Percentiles rank a stretch among this genome's conserved stretches.
phyloP scores from a whole-genome alignment of 768 basidiomycete genomes.

The Tricholoma sp. region DNA sequence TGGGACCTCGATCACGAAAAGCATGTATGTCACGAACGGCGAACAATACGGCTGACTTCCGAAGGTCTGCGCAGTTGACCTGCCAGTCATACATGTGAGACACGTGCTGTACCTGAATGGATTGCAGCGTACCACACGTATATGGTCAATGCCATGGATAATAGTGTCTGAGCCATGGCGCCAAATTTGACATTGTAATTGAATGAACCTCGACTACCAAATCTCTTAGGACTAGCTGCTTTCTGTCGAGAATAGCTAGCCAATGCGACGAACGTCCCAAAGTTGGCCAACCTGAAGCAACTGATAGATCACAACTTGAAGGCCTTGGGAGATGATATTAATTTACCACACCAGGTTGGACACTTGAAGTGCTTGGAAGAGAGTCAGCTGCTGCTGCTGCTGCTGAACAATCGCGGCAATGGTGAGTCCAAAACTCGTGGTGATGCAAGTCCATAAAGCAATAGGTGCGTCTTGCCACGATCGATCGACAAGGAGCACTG shows the following conservation, averaged over 20 bases:
- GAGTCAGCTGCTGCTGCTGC: conserved; percentile 20
- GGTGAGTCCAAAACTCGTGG: conserved; percentile 34
- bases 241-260: conserved; percentile 37
- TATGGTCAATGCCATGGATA: conserved; percentile 34
- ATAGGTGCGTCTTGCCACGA: conserved; percentile 35
- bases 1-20: conserved; percentile 29
- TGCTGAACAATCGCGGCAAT: conserved; percentile 33
- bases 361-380: conserved; percentile 37
- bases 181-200: conserved; percentile 34
- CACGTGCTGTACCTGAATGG: background rate
- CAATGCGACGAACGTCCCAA: conserved; percentile 35
- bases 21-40: conserved; percentile 25
- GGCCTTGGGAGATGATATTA: background rate
- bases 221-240: conserved; percentile 16
- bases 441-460: conserved; percentile 39
- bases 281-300: conserved; percentile 34
- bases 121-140: conserved; percentile 29
- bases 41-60: conserved; percentile 24
- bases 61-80: conserved; percentile 27
- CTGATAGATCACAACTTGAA: background rate
- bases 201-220: conserved; percentile 7
- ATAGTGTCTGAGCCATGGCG: conserved; percentile 32
- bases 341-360: conserved; percentile 37
- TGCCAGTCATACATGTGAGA: conserved; percentile 4
- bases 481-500: conserved; percentile 36